Percentiles rank a stretch among this genome's conserved stretches.
Conservation (phyloP, 1,284 basidiomycete species). For the Erythrobasidium hasegawianum region DNA sequence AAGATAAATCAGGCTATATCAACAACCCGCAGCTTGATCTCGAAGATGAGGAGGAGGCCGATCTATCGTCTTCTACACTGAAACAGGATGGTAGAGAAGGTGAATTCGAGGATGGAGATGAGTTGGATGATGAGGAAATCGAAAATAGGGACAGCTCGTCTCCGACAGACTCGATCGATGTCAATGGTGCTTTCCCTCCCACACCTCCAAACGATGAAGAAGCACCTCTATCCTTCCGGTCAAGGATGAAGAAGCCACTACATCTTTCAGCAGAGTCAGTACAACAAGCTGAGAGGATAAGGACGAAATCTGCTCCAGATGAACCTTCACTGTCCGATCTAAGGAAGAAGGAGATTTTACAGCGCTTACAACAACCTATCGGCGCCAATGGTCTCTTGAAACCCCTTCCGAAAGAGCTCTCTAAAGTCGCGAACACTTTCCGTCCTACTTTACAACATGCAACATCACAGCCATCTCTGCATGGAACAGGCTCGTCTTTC, state of each 20-base stretch:
- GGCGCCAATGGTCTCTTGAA: neutral
- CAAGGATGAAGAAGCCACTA: neutral
- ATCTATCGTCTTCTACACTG: constrained; percentile 28
- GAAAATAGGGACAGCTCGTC: constrained; percentile 3
- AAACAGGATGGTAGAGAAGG: constrained; percentile 11
- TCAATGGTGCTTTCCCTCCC: constrained; percentile 13
- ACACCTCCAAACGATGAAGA: constrained; percentile 23
- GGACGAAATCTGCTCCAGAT: constrained; percentile 29
- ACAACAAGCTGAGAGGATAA: neutral
- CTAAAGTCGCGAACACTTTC: neutral
- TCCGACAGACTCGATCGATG: constrained; percentile 8
- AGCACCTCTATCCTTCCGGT: constrained; percentile 9
- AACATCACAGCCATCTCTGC: constrained; percentile 11
- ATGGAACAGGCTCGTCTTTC: constrained; percentile 78
- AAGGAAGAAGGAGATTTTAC: neutral
- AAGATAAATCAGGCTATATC: constrained; percentile 7
- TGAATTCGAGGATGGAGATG: constrained; percentile 10
- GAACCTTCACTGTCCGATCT: constrained; percentile 28
- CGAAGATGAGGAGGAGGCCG: constrained; percentile 27
- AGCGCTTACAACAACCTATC: constrained; percentile 43
- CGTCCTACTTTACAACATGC: constrained; percentile 11
- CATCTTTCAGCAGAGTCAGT: neutral
- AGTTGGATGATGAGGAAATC: neutral
- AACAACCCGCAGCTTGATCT: neutral
- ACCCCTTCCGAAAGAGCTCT: too few species aligned